Conservation (phyloP, 176 grass and related monocot genomes). For the Microstegium vimineum region DNA sequence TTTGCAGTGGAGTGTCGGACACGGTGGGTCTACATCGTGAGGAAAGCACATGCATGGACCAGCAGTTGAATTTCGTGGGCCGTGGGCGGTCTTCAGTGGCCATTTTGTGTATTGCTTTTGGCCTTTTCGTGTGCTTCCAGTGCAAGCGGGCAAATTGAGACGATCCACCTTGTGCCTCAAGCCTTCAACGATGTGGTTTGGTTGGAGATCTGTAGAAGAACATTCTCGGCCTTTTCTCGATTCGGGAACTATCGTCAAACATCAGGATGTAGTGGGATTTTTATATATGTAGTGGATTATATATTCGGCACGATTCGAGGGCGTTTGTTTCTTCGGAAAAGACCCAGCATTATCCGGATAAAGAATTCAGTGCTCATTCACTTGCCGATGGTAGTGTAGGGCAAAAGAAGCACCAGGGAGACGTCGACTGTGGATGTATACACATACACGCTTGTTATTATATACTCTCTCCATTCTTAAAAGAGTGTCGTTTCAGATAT, state of each 20-base stretch:
- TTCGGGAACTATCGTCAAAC: neutral
- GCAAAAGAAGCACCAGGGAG: neutral
- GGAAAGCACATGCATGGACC: neutral
- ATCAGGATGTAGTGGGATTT: neutral
- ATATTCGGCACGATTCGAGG: neutral
- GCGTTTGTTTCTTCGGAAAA: neutral
- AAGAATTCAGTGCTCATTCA: neutral
- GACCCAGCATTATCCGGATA: neutral
- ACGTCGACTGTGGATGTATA: no score
- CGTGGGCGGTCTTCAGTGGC: neutral
- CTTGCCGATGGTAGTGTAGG: neutral
- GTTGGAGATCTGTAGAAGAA: neutral
- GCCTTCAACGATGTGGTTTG: no score
- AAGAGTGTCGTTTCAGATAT: no score
- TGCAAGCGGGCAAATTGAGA: neutral
- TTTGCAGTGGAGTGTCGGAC: neutral
- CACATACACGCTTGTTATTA: no score
- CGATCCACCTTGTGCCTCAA: neutral
- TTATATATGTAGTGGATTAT: neutral
- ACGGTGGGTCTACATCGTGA: neutral
- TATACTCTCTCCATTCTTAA: no score
- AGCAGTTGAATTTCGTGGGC: neutral
- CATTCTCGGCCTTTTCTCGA: neutral
- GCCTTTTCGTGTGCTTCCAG: neutral
- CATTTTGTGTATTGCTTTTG: neutral